These are phyloP conservation scores for Ceratocystis colombiana DNA, from an alignment of 2,329 filamentous ascomycete species.

Conservation along the genomic window DNA sequence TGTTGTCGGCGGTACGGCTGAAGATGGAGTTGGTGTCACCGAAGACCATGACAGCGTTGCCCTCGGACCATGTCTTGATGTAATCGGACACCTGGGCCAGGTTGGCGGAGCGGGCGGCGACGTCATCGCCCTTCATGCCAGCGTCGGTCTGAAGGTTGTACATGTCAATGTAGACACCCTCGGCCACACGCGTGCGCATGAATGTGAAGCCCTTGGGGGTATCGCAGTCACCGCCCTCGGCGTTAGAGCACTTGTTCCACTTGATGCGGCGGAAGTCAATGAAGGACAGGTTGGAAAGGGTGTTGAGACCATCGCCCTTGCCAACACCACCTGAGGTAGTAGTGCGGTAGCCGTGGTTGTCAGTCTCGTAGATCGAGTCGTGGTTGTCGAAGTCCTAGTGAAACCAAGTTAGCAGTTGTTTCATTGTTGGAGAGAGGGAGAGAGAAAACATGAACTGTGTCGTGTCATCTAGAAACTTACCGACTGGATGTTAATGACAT, in stretches of 20 bases:
- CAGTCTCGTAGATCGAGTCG: slow-evolving; percentile 50
- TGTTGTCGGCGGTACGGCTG: slow-evolving; percentile 48
- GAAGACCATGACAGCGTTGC: slow-evolving; percentile 53
- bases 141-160: slow-evolving; percentile 61
- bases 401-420: not conserved
- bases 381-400: slow-evolving; percentile 55
- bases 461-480: slow-evolving; percentile 29
- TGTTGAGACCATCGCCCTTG: slow-evolving; percentile 55
- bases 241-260: slow-evolving; percentile 50
- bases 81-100: slow-evolving; percentile 49
- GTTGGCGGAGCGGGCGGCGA: slow-evolving; percentile 47
- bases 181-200: slow-evolving; percentile 46
- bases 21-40: slow-evolving; percentile 59
- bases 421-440: too few species aligned
- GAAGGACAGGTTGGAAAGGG: slow-evolving; percentile 49
- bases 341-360: slow-evolving; percentile 51
- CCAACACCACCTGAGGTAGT: slow-evolving; percentile 54
- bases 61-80: slow-evolving; percentile 45
- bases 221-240: slow-evolving; percentile 49
- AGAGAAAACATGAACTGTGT: too few species aligned
- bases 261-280: slow-evolving; percentile 46
- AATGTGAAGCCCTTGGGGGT: slow-evolving; percentile 62
- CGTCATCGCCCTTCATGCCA: slow-evolving; percentile 44
- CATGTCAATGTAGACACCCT: slow-evolving; percentile 45
- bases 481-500: slow-evolving; percentile 57